Conservation (phyloP, 148 eudicot species). For the Camellia lanceoleosa region DNA sequence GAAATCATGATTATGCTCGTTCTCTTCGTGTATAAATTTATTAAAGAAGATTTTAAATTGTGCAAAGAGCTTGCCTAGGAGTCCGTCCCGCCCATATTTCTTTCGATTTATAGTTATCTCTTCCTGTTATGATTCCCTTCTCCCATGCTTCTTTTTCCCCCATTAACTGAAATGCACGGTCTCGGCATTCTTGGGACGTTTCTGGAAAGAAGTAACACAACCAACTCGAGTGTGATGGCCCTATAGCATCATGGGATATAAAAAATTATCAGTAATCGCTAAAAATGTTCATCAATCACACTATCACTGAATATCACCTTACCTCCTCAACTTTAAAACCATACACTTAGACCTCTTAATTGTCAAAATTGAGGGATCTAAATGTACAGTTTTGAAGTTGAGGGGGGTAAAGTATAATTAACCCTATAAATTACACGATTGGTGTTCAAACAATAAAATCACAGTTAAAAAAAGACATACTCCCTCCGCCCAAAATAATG, state of each 20-base stretch:
- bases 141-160: slow-evolving; percentile 66
- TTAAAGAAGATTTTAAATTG: neutral
- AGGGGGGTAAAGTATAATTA: no score
- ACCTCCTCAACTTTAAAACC: no score
- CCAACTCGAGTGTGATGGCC: slow-evolving; percentile 77
- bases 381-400: no score
- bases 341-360: no score
- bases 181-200: slow-evolving; percentile 74
- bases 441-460: no score
- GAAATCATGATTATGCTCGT: neutral
- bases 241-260: slow-evolving; percentile 27
- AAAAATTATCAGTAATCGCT: neutral
- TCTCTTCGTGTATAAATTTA: neutral
- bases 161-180: slow-evolving; percentile 69
- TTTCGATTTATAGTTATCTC: slow-evolving; percentile 62
- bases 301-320: no score
- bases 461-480: neutral
- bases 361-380: no score
- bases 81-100: slow-evolving; percentile 66
- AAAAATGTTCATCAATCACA: neutral
- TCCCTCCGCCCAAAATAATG: no score
- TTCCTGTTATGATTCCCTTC: slow-evolving; percentile 57
- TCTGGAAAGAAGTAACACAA: slow-evolving; percentile 94
- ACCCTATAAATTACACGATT: no score
- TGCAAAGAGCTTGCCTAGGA: slow-evolving; percentile 55